Percentiles rank a stretch among this genome's conserved stretches.
Conservation (phyloP, 2,329 filamentous ascomycete species). For the Colletotrichum liaoningense region DNA sequence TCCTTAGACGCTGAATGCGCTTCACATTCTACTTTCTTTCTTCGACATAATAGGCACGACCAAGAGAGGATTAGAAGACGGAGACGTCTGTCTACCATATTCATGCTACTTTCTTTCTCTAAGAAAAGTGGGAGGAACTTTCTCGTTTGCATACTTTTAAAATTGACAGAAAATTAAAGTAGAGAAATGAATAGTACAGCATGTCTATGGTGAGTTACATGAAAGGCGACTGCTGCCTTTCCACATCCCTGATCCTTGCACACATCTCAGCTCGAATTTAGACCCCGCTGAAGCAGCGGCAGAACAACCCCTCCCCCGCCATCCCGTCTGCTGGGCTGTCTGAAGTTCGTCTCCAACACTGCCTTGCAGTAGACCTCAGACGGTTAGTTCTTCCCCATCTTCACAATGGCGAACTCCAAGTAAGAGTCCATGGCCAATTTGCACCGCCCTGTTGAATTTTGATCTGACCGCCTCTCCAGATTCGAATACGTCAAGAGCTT, state of each 20-base stretch:
- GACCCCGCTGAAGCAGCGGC: not conserved
- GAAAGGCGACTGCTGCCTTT: not conserved
- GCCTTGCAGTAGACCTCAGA: not conserved
- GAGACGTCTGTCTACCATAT: not conserved
- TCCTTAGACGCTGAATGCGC: too few relatives aligned
- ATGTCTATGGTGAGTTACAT: too few relatives aligned
- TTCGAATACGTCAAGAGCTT: constrained; percentile 95
- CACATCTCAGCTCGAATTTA: not conserved
- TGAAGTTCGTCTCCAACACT: not conserved
- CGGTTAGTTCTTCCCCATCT: not conserved
- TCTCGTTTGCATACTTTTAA: too few relatives aligned
- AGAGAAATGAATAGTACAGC: too few relatives aligned
- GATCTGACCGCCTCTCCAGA: constrained; percentile 57
- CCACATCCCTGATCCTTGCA: not conserved
- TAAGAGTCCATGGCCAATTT: constrained; percentile 41
- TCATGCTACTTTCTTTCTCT: not conserved
- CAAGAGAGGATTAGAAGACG: not conserved
- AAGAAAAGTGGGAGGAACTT: too few relatives aligned
- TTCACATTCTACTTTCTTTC: too few relatives aligned
- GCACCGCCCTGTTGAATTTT: not conserved
- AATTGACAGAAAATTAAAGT: too few relatives aligned
- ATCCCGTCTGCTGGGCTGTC: constrained; percentile 15
- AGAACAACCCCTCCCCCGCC: constrained; percentile 36
- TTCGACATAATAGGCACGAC: not conserved
- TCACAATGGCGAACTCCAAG: constrained; percentile 67